These are phyloP conservation scores for Chlorociboria aeruginascens DNA, from an alignment of 495 filamentous ascomycete genomes.

Conservation along the genomic window DNA sequence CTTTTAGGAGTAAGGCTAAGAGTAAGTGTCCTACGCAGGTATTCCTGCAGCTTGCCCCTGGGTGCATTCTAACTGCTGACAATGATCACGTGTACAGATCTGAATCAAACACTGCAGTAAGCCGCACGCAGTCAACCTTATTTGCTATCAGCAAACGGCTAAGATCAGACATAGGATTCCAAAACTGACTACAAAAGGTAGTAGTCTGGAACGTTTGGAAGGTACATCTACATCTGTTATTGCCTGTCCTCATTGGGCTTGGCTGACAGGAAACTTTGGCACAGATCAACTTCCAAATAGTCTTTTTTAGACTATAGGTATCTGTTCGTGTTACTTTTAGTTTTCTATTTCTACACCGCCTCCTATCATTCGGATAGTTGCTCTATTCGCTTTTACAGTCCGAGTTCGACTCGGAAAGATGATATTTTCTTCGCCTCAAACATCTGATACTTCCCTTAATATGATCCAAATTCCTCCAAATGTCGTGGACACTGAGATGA, in stretches of 20 bases:
- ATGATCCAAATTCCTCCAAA: neutral
- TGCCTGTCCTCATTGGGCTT: neutral
- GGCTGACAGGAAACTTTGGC: slow-evolving; percentile 3
- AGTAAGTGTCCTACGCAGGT: neutral
- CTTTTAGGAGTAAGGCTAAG: too few species aligned
- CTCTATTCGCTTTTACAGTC: neutral
- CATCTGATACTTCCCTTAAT: neutral
- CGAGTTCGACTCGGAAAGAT: neutral
- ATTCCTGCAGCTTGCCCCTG: neutral
- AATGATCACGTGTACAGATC: slow-evolving; percentile 6
- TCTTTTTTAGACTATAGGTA: slow-evolving; percentile 10
- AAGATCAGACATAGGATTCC: neutral
- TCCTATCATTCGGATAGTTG: neutral
- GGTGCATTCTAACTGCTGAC: neutral
- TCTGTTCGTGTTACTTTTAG: slow-evolving; percentile 2
- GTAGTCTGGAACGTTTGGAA: neutral
- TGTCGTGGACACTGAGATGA: slow-evolving; percentile 10
- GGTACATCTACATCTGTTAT: neutral
- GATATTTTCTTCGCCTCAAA: neutral
- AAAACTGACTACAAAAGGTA: neutral
- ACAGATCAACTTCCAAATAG: neutral
- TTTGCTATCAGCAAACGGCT: slow-evolving; percentile 15
- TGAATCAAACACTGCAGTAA: slow-evolving; percentile 7
- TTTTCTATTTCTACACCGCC: neutral
- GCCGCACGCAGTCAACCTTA: slow-evolving; percentile 3